Conservation (phyloP, 2,329 filamentous ascomycete genomes). For the Pseudopyricularia javanii region DNA sequence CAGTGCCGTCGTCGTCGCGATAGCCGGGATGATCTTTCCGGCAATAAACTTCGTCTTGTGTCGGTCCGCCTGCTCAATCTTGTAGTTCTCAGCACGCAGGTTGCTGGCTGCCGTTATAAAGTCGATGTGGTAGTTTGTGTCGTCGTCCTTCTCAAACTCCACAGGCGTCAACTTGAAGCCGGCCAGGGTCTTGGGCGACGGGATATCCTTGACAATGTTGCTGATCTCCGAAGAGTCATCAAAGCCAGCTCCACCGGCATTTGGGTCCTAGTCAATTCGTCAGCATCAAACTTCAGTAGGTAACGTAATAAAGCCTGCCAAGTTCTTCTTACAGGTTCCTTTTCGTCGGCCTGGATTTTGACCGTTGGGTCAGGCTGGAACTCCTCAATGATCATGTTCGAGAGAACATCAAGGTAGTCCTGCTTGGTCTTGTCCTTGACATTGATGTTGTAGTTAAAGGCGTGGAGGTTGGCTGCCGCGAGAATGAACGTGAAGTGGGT, state of each 20-base stretch:
- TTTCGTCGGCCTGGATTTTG: constrained; percentile 95
- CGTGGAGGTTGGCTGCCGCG: constrained; percentile 81
- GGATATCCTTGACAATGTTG: constrained; percentile 59
- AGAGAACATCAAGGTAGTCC: constrained; percentile 68
- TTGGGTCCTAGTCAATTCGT: constrained; percentile 53
- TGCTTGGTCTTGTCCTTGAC: constrained; percentile 59
- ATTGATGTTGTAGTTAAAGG: constrained; percentile 96
- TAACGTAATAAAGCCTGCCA: background rate
- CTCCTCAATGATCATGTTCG: constrained; percentile 90
- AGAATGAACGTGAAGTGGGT: constrained; percentile 84
- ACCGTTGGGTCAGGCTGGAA: constrained; percentile 83
- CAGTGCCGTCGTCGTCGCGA: constrained; percentile 90
- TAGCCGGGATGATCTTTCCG: constrained; percentile 97
- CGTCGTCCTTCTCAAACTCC: constrained; percentile 96
- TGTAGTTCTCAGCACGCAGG: constrained; percentile 93
- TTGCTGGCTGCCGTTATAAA: constrained; percentile 98
- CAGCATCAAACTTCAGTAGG: constrained; percentile 8
- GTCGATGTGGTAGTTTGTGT: constrained; percentile 95
- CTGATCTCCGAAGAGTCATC: constrained; percentile 69
- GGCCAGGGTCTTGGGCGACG: constrained; percentile 65
- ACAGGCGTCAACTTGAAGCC: constrained; percentile 86
- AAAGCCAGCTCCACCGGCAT: constrained; percentile 46
- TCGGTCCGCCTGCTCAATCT: constrained; percentile 80
- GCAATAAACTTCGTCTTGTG: constrained; percentile 99
- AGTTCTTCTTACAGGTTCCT: constrained; percentile 55